Base-by-base conservation (phyloP, 1,139 yeast species). In the Saccharomycopsis hybrid region DNA sequence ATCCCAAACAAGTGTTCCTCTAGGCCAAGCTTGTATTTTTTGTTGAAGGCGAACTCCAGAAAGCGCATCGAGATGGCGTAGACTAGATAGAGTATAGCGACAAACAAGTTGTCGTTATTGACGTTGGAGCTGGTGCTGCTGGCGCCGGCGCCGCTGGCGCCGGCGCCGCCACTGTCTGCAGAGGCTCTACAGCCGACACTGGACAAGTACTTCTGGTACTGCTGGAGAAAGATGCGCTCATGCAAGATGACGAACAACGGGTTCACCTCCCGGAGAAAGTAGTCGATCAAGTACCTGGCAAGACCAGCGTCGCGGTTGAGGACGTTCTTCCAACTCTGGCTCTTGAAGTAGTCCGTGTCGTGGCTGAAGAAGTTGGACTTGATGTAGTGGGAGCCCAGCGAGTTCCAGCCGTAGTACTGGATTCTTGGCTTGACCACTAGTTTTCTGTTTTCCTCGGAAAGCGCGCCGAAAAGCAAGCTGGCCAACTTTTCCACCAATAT, bases 341-440 rank as follows among this genome's bases (percentile, higher is more conserved):
- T 44, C n/a, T 30, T 41, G 32, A 37, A 40, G 18, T 46, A 40
- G 4, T 25, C 11, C 11, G 39, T 13, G 24, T 18, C 38, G n/a
- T 39, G 5, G 33, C 9, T 31, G 27, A 47, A 47, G 46, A 18
- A 39, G 13, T 32, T 37, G 3, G 42, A 35, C 35, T 42, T 35
- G 41, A 41, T 30, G 58, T 77, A 81, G 56, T 74, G 74, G 25
- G 72, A 72, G 1, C 86, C 85, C 37, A 77, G 70, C 76, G 80
- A 68, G 60, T 81, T 81, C 85, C 85, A 81, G 13, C 84, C 85
- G 58, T 78, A 81, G 55, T 71, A 76, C 59, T 81, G 86, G 24
- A 71, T 65, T 52, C 86, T 63, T 3, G 87, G 87, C 9, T 76
- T 58, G 3, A 66, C 60, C 4, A 79, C 72, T 40, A 67, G 62